Evolutionary conservation across 176 grass and related monocot species (phyloP).

Genomic region (Avena sativa): DNA sequence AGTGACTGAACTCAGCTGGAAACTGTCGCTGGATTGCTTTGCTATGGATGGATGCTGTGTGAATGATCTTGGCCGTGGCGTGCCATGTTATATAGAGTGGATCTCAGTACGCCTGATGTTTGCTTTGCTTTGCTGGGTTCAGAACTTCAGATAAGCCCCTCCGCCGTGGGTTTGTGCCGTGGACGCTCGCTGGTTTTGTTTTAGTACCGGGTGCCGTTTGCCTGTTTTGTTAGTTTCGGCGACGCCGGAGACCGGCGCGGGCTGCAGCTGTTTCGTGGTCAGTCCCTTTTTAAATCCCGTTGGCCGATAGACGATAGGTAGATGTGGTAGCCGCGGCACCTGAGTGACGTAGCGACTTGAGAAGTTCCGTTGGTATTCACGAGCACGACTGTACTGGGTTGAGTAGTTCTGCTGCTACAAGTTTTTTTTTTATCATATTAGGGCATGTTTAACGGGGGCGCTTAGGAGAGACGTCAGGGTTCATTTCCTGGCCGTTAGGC

Average conservation of each 20-base stretch:
- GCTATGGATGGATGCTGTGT: neutral
- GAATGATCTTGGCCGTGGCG: neutral
- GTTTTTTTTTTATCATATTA: too few relatives aligned
- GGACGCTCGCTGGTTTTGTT: neutral
- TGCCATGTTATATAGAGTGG: constrained; percentile 28
- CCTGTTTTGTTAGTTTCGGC: neutral
- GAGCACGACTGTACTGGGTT: too few relatives aligned
- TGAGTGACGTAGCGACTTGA: neutral
- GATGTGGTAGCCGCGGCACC: neutral
- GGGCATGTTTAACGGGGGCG: too few relatives aligned
- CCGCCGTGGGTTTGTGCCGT: neutral
- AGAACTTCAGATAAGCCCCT: neutral
- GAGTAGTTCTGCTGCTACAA: too few relatives aligned
- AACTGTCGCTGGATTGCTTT: neutral
- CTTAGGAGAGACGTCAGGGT: too few relatives aligned
- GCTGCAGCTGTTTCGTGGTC: neutral
- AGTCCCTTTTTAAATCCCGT: neutral
- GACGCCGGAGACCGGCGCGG: neutral
- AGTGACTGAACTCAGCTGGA: neutral
- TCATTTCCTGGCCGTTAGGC: too few relatives aligned
- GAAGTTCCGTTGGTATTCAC: neutral
- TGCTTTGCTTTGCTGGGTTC: neutral
- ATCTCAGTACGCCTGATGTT: neutral
- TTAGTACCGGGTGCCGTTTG: neutral
- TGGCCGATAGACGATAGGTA: neutral